Evolutionary conservation across 1,284 basidiomycete genomes (phyloP).

Genomic region (Meripilus lineatus): DNA sequence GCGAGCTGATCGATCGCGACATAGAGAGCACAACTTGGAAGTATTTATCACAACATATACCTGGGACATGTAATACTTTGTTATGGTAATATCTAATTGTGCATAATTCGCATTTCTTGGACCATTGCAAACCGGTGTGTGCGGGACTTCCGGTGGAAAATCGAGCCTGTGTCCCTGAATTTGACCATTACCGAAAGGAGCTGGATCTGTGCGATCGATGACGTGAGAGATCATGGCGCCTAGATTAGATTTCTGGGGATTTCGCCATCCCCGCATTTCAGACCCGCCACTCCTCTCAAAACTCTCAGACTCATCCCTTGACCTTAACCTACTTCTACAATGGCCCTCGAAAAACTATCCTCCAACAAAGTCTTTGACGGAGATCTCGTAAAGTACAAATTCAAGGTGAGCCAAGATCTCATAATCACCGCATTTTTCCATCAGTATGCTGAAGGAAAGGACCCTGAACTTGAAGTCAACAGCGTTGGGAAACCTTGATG

Average conservation of each 20-base stretch:
- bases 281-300: neutral
- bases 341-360: slow-evolving; percentile 64
- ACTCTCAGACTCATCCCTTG: neutral
- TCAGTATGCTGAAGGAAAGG: neutral
- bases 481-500: slow-evolving; percentile 73
- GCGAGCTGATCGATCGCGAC: too few species aligned
- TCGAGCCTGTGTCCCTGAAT: too few species aligned
- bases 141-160: too few species aligned
- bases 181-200: too few species aligned
- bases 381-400: slow-evolving; percentile 81
- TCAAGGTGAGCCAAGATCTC: slow-evolving; percentile 47
- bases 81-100: too few species aligned
- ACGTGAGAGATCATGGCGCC: neutral
- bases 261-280: neutral
- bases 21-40: too few species aligned
- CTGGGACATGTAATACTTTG: too few species aligned
- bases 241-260: neutral
- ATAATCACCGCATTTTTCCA: neutral
- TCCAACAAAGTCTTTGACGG: slow-evolving; percentile 80
- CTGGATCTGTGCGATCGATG: too few species aligned
- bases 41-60: too few species aligned
- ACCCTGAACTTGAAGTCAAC: slow-evolving; percentile 39
- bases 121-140: too few species aligned
- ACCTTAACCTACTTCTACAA: slow-evolving; percentile 20
- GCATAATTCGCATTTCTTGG: too few species aligned